Evolutionary conservation across 768 basidiomycete species (phyloP), one percentile per base, ranked within the genome.

Genomic region (Hericium rajendrae): DNA sequence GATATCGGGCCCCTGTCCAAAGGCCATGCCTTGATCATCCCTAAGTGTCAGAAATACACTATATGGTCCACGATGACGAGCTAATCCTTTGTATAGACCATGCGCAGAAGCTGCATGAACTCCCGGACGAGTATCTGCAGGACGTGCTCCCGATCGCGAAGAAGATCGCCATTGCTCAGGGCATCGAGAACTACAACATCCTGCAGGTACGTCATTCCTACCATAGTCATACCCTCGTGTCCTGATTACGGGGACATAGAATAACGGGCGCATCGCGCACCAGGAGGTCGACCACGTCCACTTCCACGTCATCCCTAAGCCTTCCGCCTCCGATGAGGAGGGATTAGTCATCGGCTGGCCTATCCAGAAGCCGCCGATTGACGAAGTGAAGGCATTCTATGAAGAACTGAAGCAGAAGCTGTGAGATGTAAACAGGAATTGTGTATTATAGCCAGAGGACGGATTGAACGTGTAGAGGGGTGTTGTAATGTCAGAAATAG

Each of bases 271-370:
- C 41, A 71, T 78, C 61, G 81, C 81, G 6, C 82, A 83, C 61
- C 72, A 73, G 59, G 74, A 80, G 53, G 91, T 95, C 26, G 80
- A 84, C 55, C 93, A 95, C 64, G 91, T 93, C 13, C 92, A 95
- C 69, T 93, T 93, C 73, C 93, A 97, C 65, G 78, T 97, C 63
- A 94, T 97, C 60, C 94, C 94, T 3, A 97, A 97, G 69, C 91
- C 89, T 0, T 67, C 71, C n/a, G 76, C 67, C 2, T 71, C 73
- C 5, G 79, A 84, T 48, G 67, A 78, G 4, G 83, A 88, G 62
- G 95, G 95, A 4, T 77, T 99, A 26, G 82, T 82, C 12, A 73
- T 97, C 55, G 82, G 80, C 16, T 97, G 95, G 95, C 90, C 90
- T 1, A 68, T 76, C 1, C 72, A 83, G 70, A 65, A 72, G 48